Conservation (phyloP, 208 protist genomes). For the Acanthamoeba triangularis region DNA sequence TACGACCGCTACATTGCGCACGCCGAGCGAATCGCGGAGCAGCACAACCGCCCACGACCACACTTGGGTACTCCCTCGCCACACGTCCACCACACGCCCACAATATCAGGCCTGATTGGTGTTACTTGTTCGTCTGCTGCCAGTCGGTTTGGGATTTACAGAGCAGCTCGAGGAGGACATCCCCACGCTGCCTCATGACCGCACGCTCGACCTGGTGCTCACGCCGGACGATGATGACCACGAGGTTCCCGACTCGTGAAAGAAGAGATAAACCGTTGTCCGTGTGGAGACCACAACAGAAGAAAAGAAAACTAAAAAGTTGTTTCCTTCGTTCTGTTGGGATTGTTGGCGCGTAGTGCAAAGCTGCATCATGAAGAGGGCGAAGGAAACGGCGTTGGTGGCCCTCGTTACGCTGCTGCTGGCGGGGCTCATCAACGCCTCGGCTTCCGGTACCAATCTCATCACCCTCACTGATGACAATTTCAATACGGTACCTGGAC, state of each 20-base stretch:
- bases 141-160: neutral
- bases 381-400: neutral
- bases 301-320: no score
- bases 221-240: neutral
- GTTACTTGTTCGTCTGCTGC: neutral
- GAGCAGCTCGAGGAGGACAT: conserved; percentile 37
- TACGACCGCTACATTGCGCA: neutral
- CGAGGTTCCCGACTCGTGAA: neutral
- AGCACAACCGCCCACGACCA: neutral
- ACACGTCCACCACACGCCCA: neutral
- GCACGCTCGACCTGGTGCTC: conserved; percentile 15
- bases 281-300: neutral
- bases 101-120: neutral
- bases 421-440: no score
- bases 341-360: neutral
- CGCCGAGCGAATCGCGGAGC: neutral
- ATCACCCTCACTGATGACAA: neutral
- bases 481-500: neutral
- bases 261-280: no score
- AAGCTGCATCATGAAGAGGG: no score
- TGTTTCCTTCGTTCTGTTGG: neutral
- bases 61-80: neutral
- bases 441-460: neutral
- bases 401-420: neutral
- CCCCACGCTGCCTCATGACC: conserved; percentile 12